Evolutionary conservation across 495 filamentous ascomycete species (phyloP).

Genomic region (Entonaema liquescens): DNA sequence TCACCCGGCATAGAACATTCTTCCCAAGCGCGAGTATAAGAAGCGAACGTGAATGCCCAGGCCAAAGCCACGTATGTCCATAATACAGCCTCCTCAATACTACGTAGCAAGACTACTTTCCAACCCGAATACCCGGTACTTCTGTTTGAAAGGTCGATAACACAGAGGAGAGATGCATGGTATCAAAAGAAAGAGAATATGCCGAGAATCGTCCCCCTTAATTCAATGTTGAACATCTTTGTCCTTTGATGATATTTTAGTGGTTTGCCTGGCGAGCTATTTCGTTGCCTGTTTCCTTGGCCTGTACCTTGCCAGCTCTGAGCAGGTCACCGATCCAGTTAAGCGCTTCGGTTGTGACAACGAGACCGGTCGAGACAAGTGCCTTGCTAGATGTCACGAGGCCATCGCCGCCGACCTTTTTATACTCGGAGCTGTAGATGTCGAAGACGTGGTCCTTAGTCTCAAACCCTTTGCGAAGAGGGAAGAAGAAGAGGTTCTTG

Average conservation of each 20-base stretch:
- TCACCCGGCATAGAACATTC: not conserved
- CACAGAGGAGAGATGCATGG: constrained; percentile 26
- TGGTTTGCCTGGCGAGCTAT: constrained; percentile 22
- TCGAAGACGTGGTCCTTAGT: constrained; percentile 78
- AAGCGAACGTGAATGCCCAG: constrained; percentile 29
- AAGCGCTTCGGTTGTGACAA: constrained; percentile 74
- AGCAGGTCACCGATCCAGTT: constrained; percentile 65
- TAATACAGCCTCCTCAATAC: constrained; percentile 2
- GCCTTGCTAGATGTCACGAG: constrained; percentile 76
- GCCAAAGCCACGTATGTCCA: not conserved
- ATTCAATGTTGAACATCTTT: not conserved
- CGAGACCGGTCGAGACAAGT: constrained; percentile 73
- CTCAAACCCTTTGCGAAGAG: constrained; percentile 69
- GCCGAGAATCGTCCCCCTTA: constrained; percentile 8
- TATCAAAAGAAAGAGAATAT: constrained; percentile 36
- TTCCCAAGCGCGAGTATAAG: constrained; percentile 15
- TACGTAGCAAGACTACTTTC: constrained; percentile 11
- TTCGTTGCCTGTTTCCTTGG: constrained; percentile 50
- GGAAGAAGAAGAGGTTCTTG: constrained; percentile 69
- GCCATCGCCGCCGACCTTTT: constrained; percentile 76
- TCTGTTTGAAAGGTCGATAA: constrained; percentile 10
- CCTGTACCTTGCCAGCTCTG: constrained; percentile 67
- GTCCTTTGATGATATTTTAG: not conserved
- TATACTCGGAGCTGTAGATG: constrained; percentile 77
- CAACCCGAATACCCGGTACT: constrained; percentile 15